Conservation (phyloP, 31 red algal genomes). For the Pterothamnion heteromorphum region DNA sequence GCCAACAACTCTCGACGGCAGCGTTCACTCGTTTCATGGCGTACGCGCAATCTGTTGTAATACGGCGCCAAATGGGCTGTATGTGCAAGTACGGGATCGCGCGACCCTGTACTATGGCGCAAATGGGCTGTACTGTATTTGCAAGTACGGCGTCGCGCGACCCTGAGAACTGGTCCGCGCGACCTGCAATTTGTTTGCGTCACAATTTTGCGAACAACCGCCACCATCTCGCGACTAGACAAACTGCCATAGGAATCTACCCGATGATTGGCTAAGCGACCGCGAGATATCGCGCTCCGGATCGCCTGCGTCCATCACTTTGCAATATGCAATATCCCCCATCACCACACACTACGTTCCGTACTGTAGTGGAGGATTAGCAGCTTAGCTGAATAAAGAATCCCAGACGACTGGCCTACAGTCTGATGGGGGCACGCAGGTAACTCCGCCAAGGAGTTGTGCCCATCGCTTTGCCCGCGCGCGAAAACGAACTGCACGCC, state of each 20-base stretch:
- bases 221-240: neutral
- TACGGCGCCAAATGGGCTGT: no score
- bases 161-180: neutral
- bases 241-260: neutral
- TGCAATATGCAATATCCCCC: no score
- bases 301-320: no score
- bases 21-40: no score
- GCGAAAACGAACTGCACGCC: neutral
- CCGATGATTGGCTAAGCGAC: no score
- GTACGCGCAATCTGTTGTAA: no score
- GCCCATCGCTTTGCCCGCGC: neutral
- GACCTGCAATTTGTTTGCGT: no score
- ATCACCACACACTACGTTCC: neutral
- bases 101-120: no score
- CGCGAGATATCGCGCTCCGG: no score
- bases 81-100: no score
- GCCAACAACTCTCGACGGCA: no score
- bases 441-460: neutral
- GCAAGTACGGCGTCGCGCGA: neutral
- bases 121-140: no score
- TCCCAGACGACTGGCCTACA: neutral
- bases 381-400: neutral
- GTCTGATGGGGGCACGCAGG: neutral
- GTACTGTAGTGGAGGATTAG: neutral
- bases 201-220: neutral